phyloP scores from a whole-genome alignment of 176 grass and related monocot genomes.

The Aegilops tauschii region DNA sequence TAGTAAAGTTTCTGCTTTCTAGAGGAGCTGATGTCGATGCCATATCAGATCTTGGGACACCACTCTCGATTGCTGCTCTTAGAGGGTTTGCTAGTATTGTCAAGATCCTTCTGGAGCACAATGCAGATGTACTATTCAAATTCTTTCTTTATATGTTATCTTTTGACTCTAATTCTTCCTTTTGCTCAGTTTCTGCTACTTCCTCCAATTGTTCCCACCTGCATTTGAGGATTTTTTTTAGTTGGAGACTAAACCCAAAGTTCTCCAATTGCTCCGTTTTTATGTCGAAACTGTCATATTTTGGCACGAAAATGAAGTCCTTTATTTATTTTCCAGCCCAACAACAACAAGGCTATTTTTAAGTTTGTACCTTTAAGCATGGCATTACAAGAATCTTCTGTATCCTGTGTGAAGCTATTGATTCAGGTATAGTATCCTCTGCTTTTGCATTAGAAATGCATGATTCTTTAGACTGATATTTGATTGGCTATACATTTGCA shows the following conservation, averaged over 20 bases:
- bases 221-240: not conserved
- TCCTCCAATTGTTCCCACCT: not conserved
- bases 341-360: not conserved
- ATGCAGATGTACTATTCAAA: not conserved
- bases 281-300: too few species aligned
- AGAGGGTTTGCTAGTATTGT: too few species aligned
- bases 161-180: not conserved
- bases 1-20: not conserved
- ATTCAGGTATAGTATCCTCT: slow-evolving; percentile 14
- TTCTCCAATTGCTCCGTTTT: too few species aligned
- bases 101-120: too few species aligned
- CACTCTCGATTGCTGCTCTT: too few species aligned
- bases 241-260: not conserved
- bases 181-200: not conserved
- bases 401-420: slow-evolving; percentile 31
- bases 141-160: not conserved
- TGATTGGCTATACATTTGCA: not conserved
- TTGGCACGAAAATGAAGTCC: too few species aligned
- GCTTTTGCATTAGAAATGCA: not conserved
- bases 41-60: too few species aligned
- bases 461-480: not conserved
- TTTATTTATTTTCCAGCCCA: too few species aligned
- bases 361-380: not conserved
- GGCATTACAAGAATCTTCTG: not conserved
- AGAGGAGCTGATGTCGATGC: too few species aligned